Base-by-base conservation (phyloP, 345 rosid genomes). In the Garcia nutans region DNA sequence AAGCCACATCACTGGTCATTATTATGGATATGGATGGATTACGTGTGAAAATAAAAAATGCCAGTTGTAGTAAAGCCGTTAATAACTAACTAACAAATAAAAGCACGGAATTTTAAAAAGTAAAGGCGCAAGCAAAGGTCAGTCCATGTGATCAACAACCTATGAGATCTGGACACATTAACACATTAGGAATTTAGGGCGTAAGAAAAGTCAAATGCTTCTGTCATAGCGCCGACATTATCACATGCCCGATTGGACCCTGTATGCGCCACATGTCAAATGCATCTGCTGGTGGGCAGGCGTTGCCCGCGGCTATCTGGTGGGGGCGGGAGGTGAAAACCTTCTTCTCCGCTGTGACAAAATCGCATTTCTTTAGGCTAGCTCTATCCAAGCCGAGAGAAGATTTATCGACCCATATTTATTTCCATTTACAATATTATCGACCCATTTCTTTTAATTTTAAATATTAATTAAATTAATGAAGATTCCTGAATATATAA, bases 231-330 rank as follows among this genome's bases (percentile, higher is more conserved):
- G 45, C 31, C 49, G 65, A 59, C 78, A 65, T 2, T 37, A 23
- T 52, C 75, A 63, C 80, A 62, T 69, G 72, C 41, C 2, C 41
- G 28, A n/a, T 37, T 37, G 15, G 37, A 9, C 70, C 11, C 47
- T 23, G 12, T 2, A n/a, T n/a, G 63, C 20, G 20, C 28, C 23
- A 62, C 44, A n/a, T n/a, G n/a, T n/a, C n/a, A n/a, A n/a, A n/a
- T n/a, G n/a, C n/a, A n/a, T 65, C 75, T 70, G 79, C 79, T 47
- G 5, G 47, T 68, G 50, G 10, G 23, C 9, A 68, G 74, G 60
- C 47, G 73, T 10, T 70, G 73, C 49, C 44, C 19, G 12, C 31
- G 73, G 62, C 55, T 16, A 3, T 50, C 2, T 1, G 52, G 15
- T 12, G 52, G 12, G 10, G 52, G 15, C 8, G 10, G 0, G 19